A percentile compares a stretch with the other conserved stretches of the same genome.
These are phyloP conservation scores for Suhomyces emberorum DNA, from an alignment of 805 yeast genomes.

Conservation along the genomic window DNA sequence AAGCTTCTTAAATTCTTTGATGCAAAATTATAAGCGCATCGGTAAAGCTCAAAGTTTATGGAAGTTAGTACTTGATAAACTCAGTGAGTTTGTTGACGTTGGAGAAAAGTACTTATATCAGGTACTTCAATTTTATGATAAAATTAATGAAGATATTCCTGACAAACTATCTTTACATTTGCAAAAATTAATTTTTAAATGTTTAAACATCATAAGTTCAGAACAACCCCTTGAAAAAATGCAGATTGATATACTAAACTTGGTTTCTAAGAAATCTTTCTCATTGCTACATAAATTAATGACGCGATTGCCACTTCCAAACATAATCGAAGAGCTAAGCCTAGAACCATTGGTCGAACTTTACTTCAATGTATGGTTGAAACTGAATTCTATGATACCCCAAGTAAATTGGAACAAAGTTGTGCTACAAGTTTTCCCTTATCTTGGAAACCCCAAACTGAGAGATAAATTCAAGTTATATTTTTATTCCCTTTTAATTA, in stretches of 20 bases:
- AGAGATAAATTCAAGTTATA: slow-evolving; percentile 30
- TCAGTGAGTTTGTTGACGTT: neutral
- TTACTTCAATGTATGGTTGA: slow-evolving; percentile 30
- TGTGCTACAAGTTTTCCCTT: slow-evolving; percentile 36
- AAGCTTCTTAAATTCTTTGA: slow-evolving; percentile 2
- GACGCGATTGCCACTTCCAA: slow-evolving; percentile 34
- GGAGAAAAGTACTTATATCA: slow-evolving; percentile 3
- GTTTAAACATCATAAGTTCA: neutral
- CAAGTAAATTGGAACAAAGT: slow-evolving; percentile 34
- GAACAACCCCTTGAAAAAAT: neutral
- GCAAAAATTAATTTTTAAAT: slow-evolving; percentile 2
- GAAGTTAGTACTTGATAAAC: slow-evolving; percentile 10
- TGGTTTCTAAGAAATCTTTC: slow-evolving; percentile 6
- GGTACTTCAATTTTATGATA: slow-evolving; percentile 5
- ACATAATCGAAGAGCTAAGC: slow-evolving; percentile 17
- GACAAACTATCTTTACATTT: slow-evolving; percentile 5
- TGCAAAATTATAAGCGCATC: slow-evolving; percentile 3
- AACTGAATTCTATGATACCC: slow-evolving; percentile 13
- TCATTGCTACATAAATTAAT: slow-evolving; percentile 24
- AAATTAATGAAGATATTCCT: slow-evolving; percentile 2
- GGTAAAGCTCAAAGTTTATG: slow-evolving; percentile 19
- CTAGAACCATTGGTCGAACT: slow-evolving; percentile 23
- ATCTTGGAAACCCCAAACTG: slow-evolving; percentile 37
- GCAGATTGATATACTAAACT: neutral
- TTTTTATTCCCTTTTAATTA: slow-evolving; percentile 24